Percentiles rank a stretch among this genome's conserved stretches.
These are phyloP conservation scores for Diaporthe vexans DNA, from an alignment of 2,329 filamentous ascomycete species.

Conservation along the genomic window DNA sequence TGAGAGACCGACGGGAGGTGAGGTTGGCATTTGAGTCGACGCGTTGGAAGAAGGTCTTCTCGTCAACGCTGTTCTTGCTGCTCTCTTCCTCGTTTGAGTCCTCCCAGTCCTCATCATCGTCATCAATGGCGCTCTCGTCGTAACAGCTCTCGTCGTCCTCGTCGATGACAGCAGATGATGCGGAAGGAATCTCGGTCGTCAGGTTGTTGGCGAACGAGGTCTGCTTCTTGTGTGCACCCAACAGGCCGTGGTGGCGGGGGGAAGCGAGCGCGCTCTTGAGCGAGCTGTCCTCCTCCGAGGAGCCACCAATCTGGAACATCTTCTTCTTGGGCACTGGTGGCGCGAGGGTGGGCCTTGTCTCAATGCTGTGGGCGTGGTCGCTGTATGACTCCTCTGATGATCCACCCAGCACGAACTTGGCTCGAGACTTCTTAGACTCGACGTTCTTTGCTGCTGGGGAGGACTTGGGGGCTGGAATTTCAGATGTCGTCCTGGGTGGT, in stretches of 20 bases:
- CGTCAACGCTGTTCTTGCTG: slow-evolving; percentile 85
- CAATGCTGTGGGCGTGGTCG: slow-evolving; percentile 63
- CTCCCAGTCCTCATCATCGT: slow-evolving; percentile 77
- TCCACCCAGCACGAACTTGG: slow-evolving; percentile 80
- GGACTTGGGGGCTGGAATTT: slow-evolving; percentile 73
- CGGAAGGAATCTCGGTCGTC: slow-evolving; percentile 72
- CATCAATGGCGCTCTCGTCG: slow-evolving; percentile 86
- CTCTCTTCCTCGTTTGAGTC: slow-evolving; percentile 81
- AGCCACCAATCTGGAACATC: slow-evolving; percentile 68
- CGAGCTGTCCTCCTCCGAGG: slow-evolving; percentile 85
- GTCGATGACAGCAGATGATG: slow-evolving; percentile 57
- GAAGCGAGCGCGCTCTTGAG: slow-evolving; percentile 68
- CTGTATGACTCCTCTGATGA: slow-evolving; percentile 86
- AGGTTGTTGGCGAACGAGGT: slow-evolving; percentile 86
- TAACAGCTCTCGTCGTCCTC: slow-evolving; percentile 73
- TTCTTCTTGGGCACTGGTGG: slow-evolving; percentile 56
- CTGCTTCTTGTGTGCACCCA: slow-evolving; percentile 75
- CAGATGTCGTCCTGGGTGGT: slow-evolving; percentile 65
- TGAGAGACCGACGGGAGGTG: slow-evolving; percentile 86
- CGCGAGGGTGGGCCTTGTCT: slow-evolving; percentile 46
- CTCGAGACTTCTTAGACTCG: slow-evolving; percentile 71
- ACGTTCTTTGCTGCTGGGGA: slow-evolving; percentile 75
- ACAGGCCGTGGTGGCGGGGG: slow-evolving; percentile 56
- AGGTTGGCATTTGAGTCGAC: slow-evolving; percentile 91
- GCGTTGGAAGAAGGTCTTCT: slow-evolving; percentile 86